Conservation (phyloP, 495 filamentous ascomycete species). For the Polyplosphaeria fusca region DNA sequence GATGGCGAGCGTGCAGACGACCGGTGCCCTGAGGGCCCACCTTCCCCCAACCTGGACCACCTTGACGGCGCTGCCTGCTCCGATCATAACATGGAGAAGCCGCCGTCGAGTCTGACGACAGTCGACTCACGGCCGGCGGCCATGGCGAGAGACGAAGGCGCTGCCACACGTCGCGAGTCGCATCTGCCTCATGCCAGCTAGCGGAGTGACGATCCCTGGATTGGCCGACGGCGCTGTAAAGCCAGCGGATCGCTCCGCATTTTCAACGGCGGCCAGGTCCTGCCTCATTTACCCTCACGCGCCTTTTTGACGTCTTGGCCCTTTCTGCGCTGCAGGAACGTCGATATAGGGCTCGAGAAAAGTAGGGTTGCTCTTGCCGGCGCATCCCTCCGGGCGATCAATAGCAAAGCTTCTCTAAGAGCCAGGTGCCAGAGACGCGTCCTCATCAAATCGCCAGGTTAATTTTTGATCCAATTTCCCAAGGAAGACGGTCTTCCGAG, state of each 20-base stretch:
- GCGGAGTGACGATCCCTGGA: slow-evolving; percentile 16
- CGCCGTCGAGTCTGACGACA: slow-evolving; percentile 22
- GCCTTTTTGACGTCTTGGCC: slow-evolving; percentile 28
- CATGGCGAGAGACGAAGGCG: background rate
- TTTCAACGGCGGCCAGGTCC: slow-evolving; percentile 32
- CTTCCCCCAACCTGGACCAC: slow-evolving; percentile 11
- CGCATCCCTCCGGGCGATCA: slow-evolving; percentile 30
- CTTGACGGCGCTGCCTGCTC: slow-evolving; percentile 22
- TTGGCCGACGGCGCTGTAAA: slow-evolving; percentile 20
- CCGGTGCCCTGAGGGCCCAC: slow-evolving; percentile 17
- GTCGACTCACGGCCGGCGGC: slow-evolving; percentile 2
- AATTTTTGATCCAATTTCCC: slow-evolving; percentile 17
- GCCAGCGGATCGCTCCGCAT: slow-evolving; percentile 35
- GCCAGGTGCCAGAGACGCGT: slow-evolving; percentile 3
- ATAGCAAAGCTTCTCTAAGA: slow-evolving; percentile 3
- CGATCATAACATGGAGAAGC: slow-evolving; percentile 22
- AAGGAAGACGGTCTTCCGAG: slow-evolving; percentile 24
- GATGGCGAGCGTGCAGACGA: slow-evolving; percentile 24
- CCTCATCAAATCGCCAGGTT: slow-evolving; percentile 3
- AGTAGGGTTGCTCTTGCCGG: slow-evolving; percentile 7
- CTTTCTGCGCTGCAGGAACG: slow-evolving; percentile 31
- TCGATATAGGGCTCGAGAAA: slow-evolving; percentile 20
- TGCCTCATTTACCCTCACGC: slow-evolving; percentile 26
- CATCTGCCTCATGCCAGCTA: slow-evolving; percentile 2
- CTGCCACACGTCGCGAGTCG: slow-evolving; percentile 1